Base-by-base conservation (phyloP, 2,329 filamentous ascomycete genomes). In the Diaporthe sp. region DNA sequence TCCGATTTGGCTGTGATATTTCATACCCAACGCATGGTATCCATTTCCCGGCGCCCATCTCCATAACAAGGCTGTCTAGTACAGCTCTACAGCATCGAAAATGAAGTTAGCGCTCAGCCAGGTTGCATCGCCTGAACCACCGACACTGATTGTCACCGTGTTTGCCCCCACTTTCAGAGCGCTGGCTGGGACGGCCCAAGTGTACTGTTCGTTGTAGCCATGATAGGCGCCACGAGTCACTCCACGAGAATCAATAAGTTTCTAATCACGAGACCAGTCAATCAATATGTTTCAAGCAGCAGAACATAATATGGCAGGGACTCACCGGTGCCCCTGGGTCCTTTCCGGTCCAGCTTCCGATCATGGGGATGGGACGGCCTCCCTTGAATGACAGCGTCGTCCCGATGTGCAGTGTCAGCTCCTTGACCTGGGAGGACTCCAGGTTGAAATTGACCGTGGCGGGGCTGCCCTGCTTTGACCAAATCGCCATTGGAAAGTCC, bases 221-320 rank as follows among this genome's bases (percentile, higher is more conserved):
- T 88, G 84, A 77, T 91, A 91, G 0, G 88, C 88, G 19, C 89
- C 90, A 59, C 89, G 82, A 0, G 90, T 91, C 3, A 91, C 85
- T 3, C 89, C 90, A 17, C 89, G 83, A 6, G 87, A 89, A 76
- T 91, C 85, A 63, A 92, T 88, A 12, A 66, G 77, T 88, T 86
- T 1, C 84, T 87, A 66, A 81, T 81, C 4, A 82, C 80, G 1
- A 79, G 78, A 4, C 12, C 12, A 50, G 61, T 66, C 42, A 35
- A 35, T 17, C 22, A 35, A 2, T 4, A 25, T 25, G 27, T 25
- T 25, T 15, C 3, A 17, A 17, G 42, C 4, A 12, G 15, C 39
- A 63, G 2, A 4, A 19, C 1, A 17, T n/a, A 19, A 12, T 32
- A 3, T 35, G 9, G 3, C 8, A 22, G 61, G 10, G 5, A 25